These are phyloP conservation scores for Mucor saturninus DNA, from an alignment of 371 early-diverging fungal genomes.

Conservation along the genomic window DNA sequence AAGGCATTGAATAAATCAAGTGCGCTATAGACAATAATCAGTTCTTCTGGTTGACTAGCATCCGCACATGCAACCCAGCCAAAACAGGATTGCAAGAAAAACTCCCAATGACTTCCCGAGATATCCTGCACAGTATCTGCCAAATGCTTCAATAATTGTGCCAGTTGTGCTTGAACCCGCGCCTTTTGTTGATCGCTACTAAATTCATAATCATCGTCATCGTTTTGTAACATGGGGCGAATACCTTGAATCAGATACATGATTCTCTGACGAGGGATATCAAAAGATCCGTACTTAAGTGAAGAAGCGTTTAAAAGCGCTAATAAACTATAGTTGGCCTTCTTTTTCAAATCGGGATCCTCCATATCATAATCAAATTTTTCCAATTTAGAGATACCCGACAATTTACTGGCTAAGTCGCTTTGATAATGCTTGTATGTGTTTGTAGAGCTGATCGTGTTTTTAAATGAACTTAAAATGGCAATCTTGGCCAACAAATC, in stretches of 20 bases:
- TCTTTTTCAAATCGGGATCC: conserved; percentile 26
- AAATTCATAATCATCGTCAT: conserved; percentile 9
- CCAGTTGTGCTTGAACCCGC: conserved; percentile 44
- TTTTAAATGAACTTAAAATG: conserved; percentile 35
- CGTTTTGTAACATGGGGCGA: conserved; percentile 43
- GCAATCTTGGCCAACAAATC: conserved; percentile 40
- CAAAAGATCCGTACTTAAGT: conserved; percentile 32
- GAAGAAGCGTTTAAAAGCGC: conserved; percentile 45
- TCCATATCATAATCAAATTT: conserved; percentile 29
- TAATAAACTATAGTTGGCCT: conserved; percentile 30
- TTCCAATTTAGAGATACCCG: conserved; percentile 27
- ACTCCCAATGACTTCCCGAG: conserved; percentile 61
- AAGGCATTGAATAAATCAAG: conserved; percentile 23
- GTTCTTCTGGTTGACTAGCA: conserved; percentile 26
- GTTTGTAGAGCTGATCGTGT: conserved; percentile 19
- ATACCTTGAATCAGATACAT: conserved; percentile 53
- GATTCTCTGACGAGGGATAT: conserved; percentile 55
- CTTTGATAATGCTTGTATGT: conserved; percentile 42
- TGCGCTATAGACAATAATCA: conserved; percentile 23
- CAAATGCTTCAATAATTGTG: conserved; percentile 44
- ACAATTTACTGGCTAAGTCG: conserved; percentile 45
- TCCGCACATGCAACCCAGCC: conserved; percentile 46
- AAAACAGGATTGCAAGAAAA: conserved; percentile 51
- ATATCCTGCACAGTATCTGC: conserved; percentile 57
- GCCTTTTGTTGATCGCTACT: conserved; percentile 18